Base-by-base conservation (phyloP, 768 basidiomycete genomes). In the Macrocybe gigantea region DNA sequence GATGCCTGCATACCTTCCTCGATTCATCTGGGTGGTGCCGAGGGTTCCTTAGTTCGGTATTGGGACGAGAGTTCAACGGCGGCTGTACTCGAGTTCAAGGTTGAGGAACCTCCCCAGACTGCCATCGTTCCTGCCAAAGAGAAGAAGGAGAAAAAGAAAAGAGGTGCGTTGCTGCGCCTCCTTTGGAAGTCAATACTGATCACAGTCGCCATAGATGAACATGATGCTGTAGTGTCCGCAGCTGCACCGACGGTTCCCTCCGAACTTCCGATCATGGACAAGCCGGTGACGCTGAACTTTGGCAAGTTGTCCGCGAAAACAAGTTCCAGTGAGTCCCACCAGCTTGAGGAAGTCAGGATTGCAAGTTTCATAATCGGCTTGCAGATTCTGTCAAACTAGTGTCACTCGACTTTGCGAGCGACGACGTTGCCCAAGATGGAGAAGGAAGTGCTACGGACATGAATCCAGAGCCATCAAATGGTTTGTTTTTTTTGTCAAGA, bases 51-150 rank as follows among this genome's bases (percentile, higher is more conserved):
- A 80, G 84, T 90, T 15, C 73, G 82, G 49, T 98, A 98, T 64
- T 95, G 95, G 93, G 94, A 97, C 56, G 91, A 94, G 58, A 78
- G 71, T 33, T 86, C 89, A 1, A 86, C 81, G 1, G 76, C 82
- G 22, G 83, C 85, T 33, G 76, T 86, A 9, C 68, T 90, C 40
- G 85, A 88, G 56, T 92, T 91, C 59, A 79, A 88, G 59, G 87
- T 89, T 5, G 85, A 87, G 48, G 75, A 80, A 56, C 69, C 79
- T 11, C 57, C 58, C 0, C 73, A 74, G 22, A 61, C 70, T 8
- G 48, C 62, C 5, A 60, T 66, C 7, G 56, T 68, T 15, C 45
- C 66, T 1, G 67, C 74, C 22, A 68, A 71, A 42, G 70, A 75
- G 52, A 74, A 77, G 48, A 82, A 88, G 55, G 82, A 87, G 61